Evolutionary conservation across 1,284 basidiomycete genomes (phyloP).

Genomic region (Pyrrhoderma lamaoense): DNA sequence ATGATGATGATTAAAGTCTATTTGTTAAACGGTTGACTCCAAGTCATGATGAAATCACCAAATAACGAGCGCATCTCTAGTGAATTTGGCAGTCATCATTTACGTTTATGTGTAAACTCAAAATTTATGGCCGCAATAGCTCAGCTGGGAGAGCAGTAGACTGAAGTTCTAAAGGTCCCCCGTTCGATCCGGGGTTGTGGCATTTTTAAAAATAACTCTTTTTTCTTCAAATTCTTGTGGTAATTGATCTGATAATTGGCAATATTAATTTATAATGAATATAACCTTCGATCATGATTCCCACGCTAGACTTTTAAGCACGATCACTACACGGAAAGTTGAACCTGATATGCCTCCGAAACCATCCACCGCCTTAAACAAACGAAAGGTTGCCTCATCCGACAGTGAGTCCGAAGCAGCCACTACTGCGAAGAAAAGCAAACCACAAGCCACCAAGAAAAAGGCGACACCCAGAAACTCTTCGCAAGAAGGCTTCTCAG

Average conservation of each 20-base stretch:
- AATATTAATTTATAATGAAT: too few species aligned
- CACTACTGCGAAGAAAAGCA: slow-evolving; percentile 4
- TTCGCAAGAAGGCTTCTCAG: neutral
- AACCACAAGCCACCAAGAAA: neutral
- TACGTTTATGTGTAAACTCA: too few species aligned
- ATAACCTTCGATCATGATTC: too few species aligned
- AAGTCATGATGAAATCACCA: too few species aligned
- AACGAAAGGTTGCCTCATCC: slow-evolving; percentile 10
- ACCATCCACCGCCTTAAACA: slow-evolving; percentile 3
- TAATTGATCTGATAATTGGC: too few species aligned
- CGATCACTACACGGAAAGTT: too few species aligned
- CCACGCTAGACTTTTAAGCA: too few species aligned
- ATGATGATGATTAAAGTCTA: too few species aligned
- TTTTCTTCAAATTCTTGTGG: too few species aligned
- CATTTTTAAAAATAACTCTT: neutral
- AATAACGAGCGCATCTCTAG: too few species aligned
- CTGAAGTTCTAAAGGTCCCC: slow-evolving; percentile 19
- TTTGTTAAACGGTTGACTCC: too few species aligned
- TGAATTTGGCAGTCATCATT: too few species aligned
- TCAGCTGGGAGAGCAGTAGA: slow-evolving; percentile 19
- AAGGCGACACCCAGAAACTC: neutral
- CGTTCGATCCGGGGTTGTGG: slow-evolving; percentile 18
- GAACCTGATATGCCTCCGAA: slow-evolving; percentile 17
- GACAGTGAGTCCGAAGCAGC: slow-evolving; percentile 2
- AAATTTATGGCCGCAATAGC: slow-evolving; percentile 11